Base-by-base conservation (phyloP, 805 yeast genomes). In the Wickerhamiella vanderwaltii region DNA sequence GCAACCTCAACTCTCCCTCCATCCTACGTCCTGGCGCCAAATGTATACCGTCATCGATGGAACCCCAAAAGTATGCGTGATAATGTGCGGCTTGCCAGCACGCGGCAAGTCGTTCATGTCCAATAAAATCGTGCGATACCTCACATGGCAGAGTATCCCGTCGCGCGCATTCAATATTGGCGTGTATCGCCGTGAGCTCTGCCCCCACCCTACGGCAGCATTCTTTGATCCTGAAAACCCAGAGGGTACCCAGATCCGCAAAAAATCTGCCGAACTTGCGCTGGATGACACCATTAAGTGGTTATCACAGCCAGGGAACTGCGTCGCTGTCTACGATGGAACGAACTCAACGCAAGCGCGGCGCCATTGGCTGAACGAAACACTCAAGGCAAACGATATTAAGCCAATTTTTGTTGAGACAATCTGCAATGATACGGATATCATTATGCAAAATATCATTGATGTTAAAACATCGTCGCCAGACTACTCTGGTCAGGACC, bases 51-150 rank as follows among this genome's bases (percentile, higher is more conserved):
- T 54, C 4, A 48, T 50, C 26, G 57, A 53, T 28, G 50, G 54
- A 9, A 31, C 37, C 19, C 43, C 35, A 16, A 47, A 48, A 36
- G 44, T 54, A n/a, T 54, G 58, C 43, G 53, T 54, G 28, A 44
- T 54, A 24, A 52, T 54, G 69, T 69, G 65, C 35, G 69, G 69
- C 5, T 51, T 64, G 35, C 68, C 68, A 3, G 68, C 67, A 11
- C 72, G 97, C 44, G 98, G 98, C 3, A 91, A 91, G 60, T 81
- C 95, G 3, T 77, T 86, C 60, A 88, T 91, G 48, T 86, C 97
- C 2, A 94, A 86, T 57, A 91, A 88, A 58, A 80, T 91, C 41
- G 94, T 88, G 24, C 71, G 97, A 35, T 91, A 88, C 56, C 68
- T 91, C 41, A 76, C 86, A 25, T 91, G 98, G 98, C 69, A 88